A percentile compares a stretch with the other conserved stretches of the same genome.
Conservation (phyloP, 1,284 basidiomycete genomes). For the Ustilago curta region DNA sequence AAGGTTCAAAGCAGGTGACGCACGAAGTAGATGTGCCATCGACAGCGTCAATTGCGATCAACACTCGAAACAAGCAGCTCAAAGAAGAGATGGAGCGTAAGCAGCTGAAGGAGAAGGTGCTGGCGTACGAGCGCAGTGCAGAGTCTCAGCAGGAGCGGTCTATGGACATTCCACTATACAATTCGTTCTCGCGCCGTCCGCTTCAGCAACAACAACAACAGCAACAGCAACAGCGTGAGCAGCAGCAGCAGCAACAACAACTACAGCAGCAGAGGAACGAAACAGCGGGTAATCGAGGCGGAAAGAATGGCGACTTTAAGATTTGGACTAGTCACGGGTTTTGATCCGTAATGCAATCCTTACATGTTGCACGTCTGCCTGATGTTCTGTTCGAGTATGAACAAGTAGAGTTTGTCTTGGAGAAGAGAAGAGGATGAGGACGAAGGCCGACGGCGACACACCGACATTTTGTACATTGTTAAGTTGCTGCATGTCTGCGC, state of each 20-base stretch:
- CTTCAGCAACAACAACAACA: conserved; percentile 19
- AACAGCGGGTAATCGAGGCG: not conserved
- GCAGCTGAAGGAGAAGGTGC: conserved; percentile 65
- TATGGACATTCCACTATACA: conserved; percentile 4
- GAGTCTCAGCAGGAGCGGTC: conserved; percentile 27
- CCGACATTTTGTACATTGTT: conserved; percentile 7
- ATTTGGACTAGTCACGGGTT: conserved; percentile 45
- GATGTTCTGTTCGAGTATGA: not conserved
- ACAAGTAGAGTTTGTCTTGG: not conserved
- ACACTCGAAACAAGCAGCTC: conserved; percentile 60
- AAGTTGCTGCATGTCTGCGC: not conserved
- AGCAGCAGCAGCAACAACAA: conserved; percentile 15
- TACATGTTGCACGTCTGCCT: no score
- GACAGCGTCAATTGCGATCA: conserved; percentile 60
- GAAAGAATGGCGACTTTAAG: conserved; percentile 33
- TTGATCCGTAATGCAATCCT: conserved; percentile 3
- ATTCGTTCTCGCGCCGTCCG: conserved; percentile 10
- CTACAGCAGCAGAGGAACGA: conserved; percentile 16
- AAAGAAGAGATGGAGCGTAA: conserved; percentile 62
- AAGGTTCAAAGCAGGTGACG: conserved; percentile 86
- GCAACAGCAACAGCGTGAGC: no score
- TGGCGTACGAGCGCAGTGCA: conserved; percentile 70
- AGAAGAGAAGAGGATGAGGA: not conserved
- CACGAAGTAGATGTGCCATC: conserved; percentile 60
- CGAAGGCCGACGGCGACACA: not conserved